A percentile compares a stretch with the other conserved stretches of the same genome.
phyloP scores from a whole-genome alignment of 2,329 filamentous ascomycete genomes.

The Nigrospora oryzae region DNA sequence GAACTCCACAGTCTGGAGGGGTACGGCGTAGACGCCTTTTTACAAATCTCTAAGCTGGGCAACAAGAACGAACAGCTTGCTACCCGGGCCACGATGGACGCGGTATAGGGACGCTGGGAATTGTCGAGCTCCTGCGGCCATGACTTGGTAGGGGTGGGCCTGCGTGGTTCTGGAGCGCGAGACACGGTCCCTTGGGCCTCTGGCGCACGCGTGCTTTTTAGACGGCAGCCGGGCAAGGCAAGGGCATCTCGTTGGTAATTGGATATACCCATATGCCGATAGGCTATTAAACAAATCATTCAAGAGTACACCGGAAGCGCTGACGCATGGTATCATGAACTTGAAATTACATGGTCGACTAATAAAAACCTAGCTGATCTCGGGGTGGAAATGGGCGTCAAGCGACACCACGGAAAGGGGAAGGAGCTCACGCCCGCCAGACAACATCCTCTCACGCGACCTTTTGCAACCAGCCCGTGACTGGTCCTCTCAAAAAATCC shows the following conservation, averaged over 20 bases:
- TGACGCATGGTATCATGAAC: conserved; percentile 36
- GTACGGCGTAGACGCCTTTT: conserved; percentile 90
- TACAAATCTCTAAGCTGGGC: conserved; percentile 91
- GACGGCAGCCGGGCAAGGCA: too few species aligned
- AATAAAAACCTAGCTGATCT: conserved; percentile 19
- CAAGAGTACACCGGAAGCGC: too few species aligned
- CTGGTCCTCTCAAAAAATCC: not conserved
- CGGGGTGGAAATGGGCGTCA: conserved; percentile 4
- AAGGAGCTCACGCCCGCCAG: too few species aligned
- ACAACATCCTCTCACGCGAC: not conserved
- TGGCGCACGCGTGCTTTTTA: too few species aligned
- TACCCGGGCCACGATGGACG: conserved; percentile 69
- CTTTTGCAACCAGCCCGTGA: not conserved
- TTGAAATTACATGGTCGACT: conserved; percentile 26
- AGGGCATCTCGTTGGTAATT: too few species aligned
- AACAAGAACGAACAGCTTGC: conserved; percentile 96
- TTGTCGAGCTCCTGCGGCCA: too few species aligned
- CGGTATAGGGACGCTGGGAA: conserved; percentile 39
- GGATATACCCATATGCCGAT: too few species aligned
- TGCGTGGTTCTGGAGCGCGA: too few species aligned
- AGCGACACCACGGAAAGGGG: not conserved
- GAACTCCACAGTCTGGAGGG: conserved; percentile 90
- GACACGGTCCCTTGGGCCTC: too few species aligned
- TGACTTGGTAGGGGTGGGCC: too few species aligned
- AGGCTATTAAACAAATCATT: too few species aligned